Percentiles rank a stretch among this genome's conserved stretches.
phyloP scores from a whole-genome alignment of 371 early-diverging fungal genomes.

The Modicella reniformis region DNA sequence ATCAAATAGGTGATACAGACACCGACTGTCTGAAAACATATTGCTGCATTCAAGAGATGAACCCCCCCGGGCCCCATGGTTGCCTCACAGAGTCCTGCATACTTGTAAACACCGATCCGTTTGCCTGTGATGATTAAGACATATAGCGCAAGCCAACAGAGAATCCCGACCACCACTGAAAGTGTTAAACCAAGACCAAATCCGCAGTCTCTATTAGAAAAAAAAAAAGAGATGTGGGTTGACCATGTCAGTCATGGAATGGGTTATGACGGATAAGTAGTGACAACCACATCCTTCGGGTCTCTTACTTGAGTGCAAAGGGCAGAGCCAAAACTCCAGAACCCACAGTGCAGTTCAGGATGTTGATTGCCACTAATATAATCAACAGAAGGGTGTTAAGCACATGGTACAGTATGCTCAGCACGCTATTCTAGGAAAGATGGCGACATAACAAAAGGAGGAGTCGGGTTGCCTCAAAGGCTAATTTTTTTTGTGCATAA shows the following conservation, averaged over 20 bases:
- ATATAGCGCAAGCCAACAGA: constrained; percentile 59
- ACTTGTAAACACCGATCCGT: constrained; percentile 57
- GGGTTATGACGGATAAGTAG: background rate
- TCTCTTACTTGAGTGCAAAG: constrained; percentile 56
- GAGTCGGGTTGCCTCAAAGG: too few relatives aligned
- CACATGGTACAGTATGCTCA: background rate
- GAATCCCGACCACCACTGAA: constrained; percentile 57
- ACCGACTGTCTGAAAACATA: constrained; percentile 63
- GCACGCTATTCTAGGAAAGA: background rate
- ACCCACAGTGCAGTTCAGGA: constrained; percentile 71
- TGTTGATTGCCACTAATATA: constrained; percentile 57
- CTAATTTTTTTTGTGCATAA: too few relatives aligned
- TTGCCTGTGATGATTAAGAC: constrained; percentile 63
- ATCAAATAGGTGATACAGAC: constrained; percentile 63
- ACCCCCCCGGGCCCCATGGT: constrained; percentile 63
- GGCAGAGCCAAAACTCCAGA: constrained; percentile 71
- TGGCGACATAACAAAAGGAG: background rate
- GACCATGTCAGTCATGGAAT: background rate
- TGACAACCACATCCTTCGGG: background rate
- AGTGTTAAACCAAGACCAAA: constrained; percentile 63
- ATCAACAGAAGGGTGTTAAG: background rate
- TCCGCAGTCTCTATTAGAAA: constrained; percentile 57
- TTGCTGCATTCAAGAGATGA: constrained; percentile 59
- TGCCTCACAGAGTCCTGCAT: constrained; percentile 61
- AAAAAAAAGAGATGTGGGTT: too few relatives aligned